These are phyloP conservation scores for Coffea humblotiana DNA, from an alignment of 305 asterid genomes.

Conservation along the genomic window DNA sequence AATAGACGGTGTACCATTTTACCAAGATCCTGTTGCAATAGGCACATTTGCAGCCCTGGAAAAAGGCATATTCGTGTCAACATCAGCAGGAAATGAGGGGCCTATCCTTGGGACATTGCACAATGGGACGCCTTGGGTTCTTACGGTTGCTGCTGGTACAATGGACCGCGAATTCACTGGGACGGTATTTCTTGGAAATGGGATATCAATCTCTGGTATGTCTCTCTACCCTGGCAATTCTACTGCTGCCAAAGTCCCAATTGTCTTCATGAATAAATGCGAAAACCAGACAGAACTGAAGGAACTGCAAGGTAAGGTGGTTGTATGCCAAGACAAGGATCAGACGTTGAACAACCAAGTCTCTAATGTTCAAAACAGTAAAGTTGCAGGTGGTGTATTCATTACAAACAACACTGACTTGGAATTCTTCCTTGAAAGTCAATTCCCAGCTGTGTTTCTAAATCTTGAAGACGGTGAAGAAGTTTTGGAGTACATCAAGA, in stretches of 20 bases:
- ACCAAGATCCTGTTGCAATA: constrained; percentile 32
- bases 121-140: constrained; percentile 39
- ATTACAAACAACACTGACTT: constrained; percentile 49
- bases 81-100: constrained; percentile 36
- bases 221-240: constrained; percentile 35
- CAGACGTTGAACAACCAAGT: constrained; percentile 40
- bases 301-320: constrained; percentile 27
- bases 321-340: constrained; percentile 52
- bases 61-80: constrained; percentile 33
- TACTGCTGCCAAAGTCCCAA: constrained; percentile 29
- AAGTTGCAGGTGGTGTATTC: constrained; percentile 49
- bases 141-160: constrained; percentile 37
- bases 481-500: constrained; percentile 44
- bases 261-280: constrained; percentile 31
- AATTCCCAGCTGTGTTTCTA: constrained; percentile 53
- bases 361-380: constrained; percentile 29
- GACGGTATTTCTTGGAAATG: constrained; percentile 24
- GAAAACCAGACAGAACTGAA: constrained; percentile 27
- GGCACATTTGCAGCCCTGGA: constrained; percentile 34
- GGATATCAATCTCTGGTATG: constrained; percentile 23
- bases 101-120: constrained; percentile 21
- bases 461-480: constrained; percentile 39
- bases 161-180: constrained; percentile 31
- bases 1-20: constrained; percentile 16
- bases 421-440: constrained; percentile 33